Percentiles rank a stretch among this genome's conserved stretches.
These are phyloP conservation scores for Dioszegia aurantiaca DNA, from an alignment of 768 basidiomycete species.

Conservation along the genomic window DNA sequence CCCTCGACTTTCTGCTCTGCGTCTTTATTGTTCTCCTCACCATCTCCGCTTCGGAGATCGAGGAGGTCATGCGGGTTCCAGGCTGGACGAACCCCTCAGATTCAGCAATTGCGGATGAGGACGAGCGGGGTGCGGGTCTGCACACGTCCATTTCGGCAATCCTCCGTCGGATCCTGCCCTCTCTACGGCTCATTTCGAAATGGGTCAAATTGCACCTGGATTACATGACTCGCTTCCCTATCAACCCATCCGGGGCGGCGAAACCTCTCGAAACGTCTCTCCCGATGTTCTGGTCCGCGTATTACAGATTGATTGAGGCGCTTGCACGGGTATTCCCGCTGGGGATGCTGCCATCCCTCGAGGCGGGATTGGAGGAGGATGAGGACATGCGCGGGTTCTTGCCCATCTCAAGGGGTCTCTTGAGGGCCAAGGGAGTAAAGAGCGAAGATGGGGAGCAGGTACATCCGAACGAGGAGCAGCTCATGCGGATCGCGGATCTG, in stretches of 20 bases:
- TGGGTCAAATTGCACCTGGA: conserved; percentile 79
- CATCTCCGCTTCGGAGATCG: conserved; percentile 56
- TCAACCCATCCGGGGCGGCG: conserved; percentile 43
- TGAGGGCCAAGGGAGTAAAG: conserved; percentile 16
- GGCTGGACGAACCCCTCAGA: conserved; percentile 10
- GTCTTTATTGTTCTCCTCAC: conserved; percentile 65
- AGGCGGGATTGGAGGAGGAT: conserved; percentile 78
- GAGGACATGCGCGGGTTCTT: conserved; percentile 80
- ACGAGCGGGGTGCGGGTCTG: conserved; percentile 17
- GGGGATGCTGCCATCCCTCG: conserved; percentile 60
- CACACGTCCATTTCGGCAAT: conserved; percentile 67
- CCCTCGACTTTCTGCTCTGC: conserved; percentile 67
- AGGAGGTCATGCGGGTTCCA: conserved; percentile 17
- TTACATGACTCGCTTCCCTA: conserved; percentile 58
- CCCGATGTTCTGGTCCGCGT: conserved; percentile 66
- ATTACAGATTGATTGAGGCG: conserved; percentile 64
- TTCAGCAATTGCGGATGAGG: conserved; percentile 28
- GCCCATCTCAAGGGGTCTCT: conserved; percentile 68
- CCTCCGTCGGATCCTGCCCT: conserved; percentile 79
- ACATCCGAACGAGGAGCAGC: conserved; percentile 91
- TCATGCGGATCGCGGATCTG: conserved; percentile 88
- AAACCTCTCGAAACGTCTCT: conserved; percentile 39
- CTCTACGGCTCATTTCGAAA: conserved; percentile 79
- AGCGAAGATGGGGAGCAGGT: conserved; percentile 45
- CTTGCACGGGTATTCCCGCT: conserved; percentile 69